A percentile compares a stretch with the other conserved stretches of the same genome.
These are phyloP conservation scores for Lodderomyces oxycetoniae DNA, from an alignment of 1,139 yeast genomes.

Conservation along the genomic window DNA sequence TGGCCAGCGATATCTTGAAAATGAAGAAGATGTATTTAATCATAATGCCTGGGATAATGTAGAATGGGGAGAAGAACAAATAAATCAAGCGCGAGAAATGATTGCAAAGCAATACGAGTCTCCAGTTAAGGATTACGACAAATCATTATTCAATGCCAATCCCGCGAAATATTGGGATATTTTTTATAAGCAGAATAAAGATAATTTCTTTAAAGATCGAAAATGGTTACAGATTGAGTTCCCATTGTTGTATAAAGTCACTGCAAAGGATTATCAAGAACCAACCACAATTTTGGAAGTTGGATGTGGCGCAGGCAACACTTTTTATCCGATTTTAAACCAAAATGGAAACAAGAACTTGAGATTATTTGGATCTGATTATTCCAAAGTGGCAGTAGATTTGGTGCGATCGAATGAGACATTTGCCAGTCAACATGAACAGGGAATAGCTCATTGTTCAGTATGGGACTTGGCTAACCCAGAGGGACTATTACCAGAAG, in stretches of 20 bases:
- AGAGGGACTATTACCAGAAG: conserved; percentile 73
- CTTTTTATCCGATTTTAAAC: conserved; percentile 80
- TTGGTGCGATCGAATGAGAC: conserved; percentile 62
- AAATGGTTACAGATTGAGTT: conserved; percentile 95
- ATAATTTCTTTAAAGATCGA: conserved; percentile 92
- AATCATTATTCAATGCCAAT: conserved; percentile 67
- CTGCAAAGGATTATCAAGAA: conserved; percentile 61
- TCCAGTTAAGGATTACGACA: conserved; percentile 87
- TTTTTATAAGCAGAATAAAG: conserved; percentile 84
- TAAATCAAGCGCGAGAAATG: conserved; percentile 66
- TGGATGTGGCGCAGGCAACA: conserved; percentile 99
- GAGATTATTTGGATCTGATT: conserved; percentile 81
- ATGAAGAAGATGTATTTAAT: conserved; percentile 78
- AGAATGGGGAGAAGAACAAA: conserved; percentile 94
- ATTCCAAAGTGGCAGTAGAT: conserved; percentile 85
- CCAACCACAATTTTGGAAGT: conserved; percentile 76
- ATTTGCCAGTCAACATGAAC: conserved; percentile 43
- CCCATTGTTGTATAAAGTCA: conserved; percentile 76
- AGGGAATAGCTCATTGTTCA: conserved; percentile 69
- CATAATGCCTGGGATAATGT: conserved; percentile 99
- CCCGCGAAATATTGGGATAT: conserved; percentile 97
- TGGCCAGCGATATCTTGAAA: conserved; percentile 75
- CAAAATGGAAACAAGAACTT: conserved; percentile 79
- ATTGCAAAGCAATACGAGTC: conserved; percentile 69
- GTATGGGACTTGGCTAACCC: conserved; percentile 95